phyloP scores from a whole-genome alignment of 768 basidiomycete species.

The Phlebiopsis flavidoalba region DNA sequence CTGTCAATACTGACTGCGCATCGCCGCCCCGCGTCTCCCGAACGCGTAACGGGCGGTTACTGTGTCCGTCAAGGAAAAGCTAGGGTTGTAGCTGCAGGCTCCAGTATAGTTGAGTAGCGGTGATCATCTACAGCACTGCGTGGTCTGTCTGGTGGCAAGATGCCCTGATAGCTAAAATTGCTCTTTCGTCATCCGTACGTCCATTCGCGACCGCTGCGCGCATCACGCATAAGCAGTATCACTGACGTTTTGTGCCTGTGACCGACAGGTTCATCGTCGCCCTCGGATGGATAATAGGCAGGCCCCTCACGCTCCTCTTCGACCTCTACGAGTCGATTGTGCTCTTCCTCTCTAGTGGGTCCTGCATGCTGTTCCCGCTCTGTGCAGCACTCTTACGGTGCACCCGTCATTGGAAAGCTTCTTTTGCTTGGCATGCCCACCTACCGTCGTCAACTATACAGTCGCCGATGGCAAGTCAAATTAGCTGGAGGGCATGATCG shows the following conservation, averaged over 20 bases:
- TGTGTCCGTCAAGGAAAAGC: slow-evolving; percentile 80
- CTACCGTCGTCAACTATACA: slow-evolving; percentile 57
- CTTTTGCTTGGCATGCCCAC: slow-evolving; percentile 31
- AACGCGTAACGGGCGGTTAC: slow-evolving; percentile 88
- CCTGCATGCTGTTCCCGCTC: background rate
- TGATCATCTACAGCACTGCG: background rate
- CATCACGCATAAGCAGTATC: background rate
- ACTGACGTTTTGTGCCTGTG: background rate
- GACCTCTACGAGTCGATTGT: slow-evolving; percentile 78
- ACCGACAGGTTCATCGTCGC: slow-evolving; percentile 52
- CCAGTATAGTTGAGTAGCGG: slow-evolving; percentile 54
- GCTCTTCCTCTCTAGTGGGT: slow-evolving; percentile 44
- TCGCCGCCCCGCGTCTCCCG: slow-evolving; percentile 28
- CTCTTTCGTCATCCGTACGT: slow-evolving; percentile 60
- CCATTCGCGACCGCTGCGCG: background rate
- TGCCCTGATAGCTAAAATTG: slow-evolving; percentile 57
- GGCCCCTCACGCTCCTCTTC: slow-evolving; percentile 77
- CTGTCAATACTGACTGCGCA: background rate
- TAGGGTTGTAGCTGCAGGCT: slow-evolving; percentile 83
- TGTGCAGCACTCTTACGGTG: background rate
- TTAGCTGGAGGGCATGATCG: slow-evolving; percentile 85
- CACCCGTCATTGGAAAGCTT: background rate
- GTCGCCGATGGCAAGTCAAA: slow-evolving; percentile 86
- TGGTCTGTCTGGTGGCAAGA: background rate
- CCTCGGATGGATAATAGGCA: slow-evolving; percentile 76